Conservation (phyloP, 2,329 filamentous ascomycete species). For the Thielaviopsis populi region DNA sequence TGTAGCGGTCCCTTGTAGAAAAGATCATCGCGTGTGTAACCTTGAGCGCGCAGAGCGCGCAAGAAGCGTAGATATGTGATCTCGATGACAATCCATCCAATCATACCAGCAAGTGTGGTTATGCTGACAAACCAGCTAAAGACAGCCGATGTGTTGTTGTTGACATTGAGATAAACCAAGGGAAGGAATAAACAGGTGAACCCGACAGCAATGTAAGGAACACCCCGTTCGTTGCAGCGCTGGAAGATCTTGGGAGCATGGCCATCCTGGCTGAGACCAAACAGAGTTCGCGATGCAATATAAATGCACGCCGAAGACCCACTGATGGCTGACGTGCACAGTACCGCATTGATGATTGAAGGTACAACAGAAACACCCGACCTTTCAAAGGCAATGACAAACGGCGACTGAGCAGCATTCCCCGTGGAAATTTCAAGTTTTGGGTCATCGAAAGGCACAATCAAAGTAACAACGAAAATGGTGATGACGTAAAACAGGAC, state of each 20-base stretch:
- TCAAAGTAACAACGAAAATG: slow-evolving; percentile 20
- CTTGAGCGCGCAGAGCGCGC: slow-evolving; percentile 26
- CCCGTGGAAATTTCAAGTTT: slow-evolving; percentile 12
- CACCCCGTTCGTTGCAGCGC: slow-evolving; percentile 25
- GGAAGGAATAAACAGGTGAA: slow-evolving; percentile 25
- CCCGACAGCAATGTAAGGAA: slow-evolving; percentile 28
- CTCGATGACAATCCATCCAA: slow-evolving; percentile 31
- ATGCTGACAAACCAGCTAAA: slow-evolving; percentile 31
- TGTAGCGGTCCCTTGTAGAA: slow-evolving; percentile 28
- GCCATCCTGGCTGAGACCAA: slow-evolving; percentile 27
- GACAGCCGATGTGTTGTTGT: slow-evolving; percentile 24
- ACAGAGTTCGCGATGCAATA: slow-evolving; percentile 28
- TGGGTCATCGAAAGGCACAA: slow-evolving; percentile 20
- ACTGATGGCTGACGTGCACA: slow-evolving; percentile 20
- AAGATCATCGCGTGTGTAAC: slow-evolving; percentile 23
- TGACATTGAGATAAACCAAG: slow-evolving; percentile 29
- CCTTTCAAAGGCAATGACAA: slow-evolving; percentile 20
- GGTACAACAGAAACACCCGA: slow-evolving; percentile 19
- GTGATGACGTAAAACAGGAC: slow-evolving; percentile 21
- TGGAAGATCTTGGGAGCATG: slow-evolving; percentile 27
- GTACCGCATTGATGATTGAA: slow-evolving; percentile 20
- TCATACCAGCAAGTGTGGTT: slow-evolving; percentile 29
- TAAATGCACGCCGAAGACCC: slow-evolving; percentile 21
- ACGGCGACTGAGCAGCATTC: slow-evolving; percentile 19
- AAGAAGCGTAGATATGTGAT: slow-evolving; percentile 28